These are phyloP conservation scores for Blechomonas ayalai DNA, from an alignment of 208 protist genomes.

Conservation along the genomic window DNA sequence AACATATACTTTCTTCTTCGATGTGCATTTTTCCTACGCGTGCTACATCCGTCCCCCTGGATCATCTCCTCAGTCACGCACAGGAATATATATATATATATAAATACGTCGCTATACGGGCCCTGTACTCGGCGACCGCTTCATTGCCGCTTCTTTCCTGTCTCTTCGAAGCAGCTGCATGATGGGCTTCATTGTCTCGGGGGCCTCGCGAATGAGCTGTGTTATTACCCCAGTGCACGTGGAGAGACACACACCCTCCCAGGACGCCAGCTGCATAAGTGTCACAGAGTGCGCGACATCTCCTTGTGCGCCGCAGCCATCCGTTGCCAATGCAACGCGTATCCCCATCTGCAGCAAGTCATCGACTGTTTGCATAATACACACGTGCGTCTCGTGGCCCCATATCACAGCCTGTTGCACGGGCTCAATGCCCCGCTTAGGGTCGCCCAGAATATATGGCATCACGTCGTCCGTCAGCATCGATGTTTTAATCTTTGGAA, in stretches of 20 bases:
- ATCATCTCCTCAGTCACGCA: background rate
- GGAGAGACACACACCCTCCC: constrained; percentile 28
- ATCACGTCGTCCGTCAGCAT: constrained; percentile 38
- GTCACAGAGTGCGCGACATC: constrained; percentile 18
- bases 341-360: constrained; percentile 46
- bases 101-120: background rate
- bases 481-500: constrained; percentile 33
- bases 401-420: constrained; percentile 69
- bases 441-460: constrained; percentile 22
- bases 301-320: constrained; percentile 33
- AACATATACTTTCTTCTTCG: too few relatives aligned
- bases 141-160: background rate
- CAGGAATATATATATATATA: constrained; percentile 7
- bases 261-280: constrained; percentile 24
- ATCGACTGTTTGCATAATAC: constrained; percentile 51
- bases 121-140: background rate
- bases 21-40: too few relatives aligned
- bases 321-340: constrained; percentile 42
- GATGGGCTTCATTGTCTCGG: too few relatives aligned
- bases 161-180: too few relatives aligned
- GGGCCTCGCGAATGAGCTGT: too few relatives aligned
- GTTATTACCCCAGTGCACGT: constrained; percentile 13
- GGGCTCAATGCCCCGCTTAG: constrained; percentile 13
- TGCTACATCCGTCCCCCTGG: too few relatives aligned
- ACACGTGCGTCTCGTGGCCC: constrained; percentile 70